A percentile compares a stretch with the other conserved stretches of the same genome.
These are phyloP conservation scores for Vinca minor DNA, from an alignment of 257 asterid species.

Conservation along the genomic window DNA sequence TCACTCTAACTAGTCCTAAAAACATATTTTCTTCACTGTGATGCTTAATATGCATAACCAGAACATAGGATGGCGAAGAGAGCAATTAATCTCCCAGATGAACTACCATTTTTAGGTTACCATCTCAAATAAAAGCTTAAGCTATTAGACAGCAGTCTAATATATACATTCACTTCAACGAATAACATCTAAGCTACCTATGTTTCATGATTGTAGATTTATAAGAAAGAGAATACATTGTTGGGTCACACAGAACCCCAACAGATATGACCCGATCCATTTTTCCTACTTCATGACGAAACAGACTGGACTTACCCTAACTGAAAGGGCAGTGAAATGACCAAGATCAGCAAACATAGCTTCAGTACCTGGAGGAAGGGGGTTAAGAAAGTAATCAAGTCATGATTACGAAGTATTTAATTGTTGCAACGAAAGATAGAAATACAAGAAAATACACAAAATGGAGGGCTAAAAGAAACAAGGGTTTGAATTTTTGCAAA, in stretches of 20 bases:
- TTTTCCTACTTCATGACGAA: slow-evolving; percentile 8
- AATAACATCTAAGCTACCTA: neutral
- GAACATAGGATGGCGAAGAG: neutral
- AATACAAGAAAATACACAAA: neutral
- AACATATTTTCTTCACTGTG: neutral
- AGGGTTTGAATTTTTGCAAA: neutral
- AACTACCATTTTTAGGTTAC: neutral
- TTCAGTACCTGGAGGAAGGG: slow-evolving; percentile 66
- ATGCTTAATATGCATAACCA: slow-evolving; percentile 1
- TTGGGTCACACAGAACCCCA: slow-evolving; percentile 1
- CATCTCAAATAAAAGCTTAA: neutral
- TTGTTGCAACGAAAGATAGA: neutral
- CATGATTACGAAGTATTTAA: slow-evolving; percentile 7
- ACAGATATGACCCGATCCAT: neutral
- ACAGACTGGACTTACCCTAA: slow-evolving; percentile 45
- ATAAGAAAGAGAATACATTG: slow-evolving; percentile 9
- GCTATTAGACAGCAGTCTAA: neutral
- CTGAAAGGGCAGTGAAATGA: slow-evolving; percentile 71
- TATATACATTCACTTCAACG: neutral
- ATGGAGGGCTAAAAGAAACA: too few species aligned
- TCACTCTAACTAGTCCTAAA: neutral
- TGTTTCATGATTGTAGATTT: neutral
- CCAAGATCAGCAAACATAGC: slow-evolving; percentile 99
- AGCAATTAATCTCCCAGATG: neutral
- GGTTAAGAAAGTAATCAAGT: slow-evolving; percentile 8